Base-by-base conservation (phyloP, 495 filamentous ascomycete genomes). In the Neurospora tetraspora region DNA sequence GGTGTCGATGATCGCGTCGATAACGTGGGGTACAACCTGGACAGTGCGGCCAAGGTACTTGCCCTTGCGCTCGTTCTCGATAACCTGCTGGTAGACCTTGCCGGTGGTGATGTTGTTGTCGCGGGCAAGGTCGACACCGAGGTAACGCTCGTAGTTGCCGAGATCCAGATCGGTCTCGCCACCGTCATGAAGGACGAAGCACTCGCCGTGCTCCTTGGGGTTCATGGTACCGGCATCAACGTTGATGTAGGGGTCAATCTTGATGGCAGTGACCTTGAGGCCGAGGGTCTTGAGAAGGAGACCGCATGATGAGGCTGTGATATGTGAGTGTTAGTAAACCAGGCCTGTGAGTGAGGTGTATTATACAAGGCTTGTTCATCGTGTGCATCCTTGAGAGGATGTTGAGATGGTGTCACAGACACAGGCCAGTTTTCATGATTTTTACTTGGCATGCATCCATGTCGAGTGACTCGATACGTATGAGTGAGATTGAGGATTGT, bases 61-160 rank as follows among this genome's bases (percentile, higher is more conserved):
- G 36, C 95, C 95, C 37, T 84, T 83, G 69, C 94, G 87, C 83
- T 97, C 91, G 43, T 73, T 73, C 85, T 86, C 78, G 73, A 97
- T 95, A 27, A 98, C 96, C 74, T 91, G 87, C 78, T 93, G 85
- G 82, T 97, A 98, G 73, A 98, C 91, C 85, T 98, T 98, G 73
- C 96, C 96, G 11, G 94, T 97, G 31, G 94, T 98, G 82, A 98
- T 96, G 79, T 97, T 97, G 83, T 93, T 92, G 72, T 96, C 92
- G 23, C 89, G 83, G 7, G 86, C 91, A 36, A 97, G 86, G 11
- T 90, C 91, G 71, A 92, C 86, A 68, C 74, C 76, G 9, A 85
- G 80, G 39, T 86, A 85, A 27, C 80, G 71, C 82, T 98, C 95
- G 81, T 99, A 99, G 84, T 98, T 98, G 53, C 96, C 96, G 23